Evolutionary conservation across 257 asterid species (phyloP), one percentile per base, ranked within the genome.

Genomic region (Fraxinus cuspidata): DNA sequence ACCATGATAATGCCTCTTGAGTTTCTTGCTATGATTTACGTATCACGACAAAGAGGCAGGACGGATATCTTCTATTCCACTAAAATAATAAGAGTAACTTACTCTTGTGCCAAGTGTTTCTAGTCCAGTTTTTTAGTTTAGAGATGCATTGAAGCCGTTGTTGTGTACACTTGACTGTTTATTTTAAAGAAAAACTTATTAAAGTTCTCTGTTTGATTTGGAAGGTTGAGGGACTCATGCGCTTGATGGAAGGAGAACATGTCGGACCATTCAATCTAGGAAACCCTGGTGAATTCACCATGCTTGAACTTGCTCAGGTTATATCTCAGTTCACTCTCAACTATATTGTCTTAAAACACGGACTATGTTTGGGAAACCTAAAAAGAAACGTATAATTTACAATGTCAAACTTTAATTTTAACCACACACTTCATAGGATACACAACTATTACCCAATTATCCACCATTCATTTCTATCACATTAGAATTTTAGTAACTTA

Each of bases 231-330:
- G 97, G 98, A 35, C 88, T 94, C 7, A 91, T 94, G 87, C 91
- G 97, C 31, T 85, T 92, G 92, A 94, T 94, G 98, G 98, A 94
- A 89, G 97, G 98, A 79, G 98, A 94, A 84, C 97, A 92, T 63
- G 97, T 94, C 18, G 97, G 98, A 16, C 98, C 98, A 53, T 94
- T 94, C 88, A 94, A 94, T 84, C 96, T 94, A 31, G 98, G 98
- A 7, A 94, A 94, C 81, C 97, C 98, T 0, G 98, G 97, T 32
- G 97, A 94, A 90, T 94, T 94, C 73, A 94, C 98, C 79, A 94
- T 94, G 98, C 97, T 94, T 40, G 97, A 94, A 82, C 97, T 94
- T 77, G 98, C 98, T 81, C 84, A 92, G 95, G 97, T 94, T 86
- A 60, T 21, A 70, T 16, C 7, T 53, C 18, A 8, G 21, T 60